phyloP scores from a whole-genome alignment of 345 rosid genomes.

The Capsella bursapastoris region DNA sequence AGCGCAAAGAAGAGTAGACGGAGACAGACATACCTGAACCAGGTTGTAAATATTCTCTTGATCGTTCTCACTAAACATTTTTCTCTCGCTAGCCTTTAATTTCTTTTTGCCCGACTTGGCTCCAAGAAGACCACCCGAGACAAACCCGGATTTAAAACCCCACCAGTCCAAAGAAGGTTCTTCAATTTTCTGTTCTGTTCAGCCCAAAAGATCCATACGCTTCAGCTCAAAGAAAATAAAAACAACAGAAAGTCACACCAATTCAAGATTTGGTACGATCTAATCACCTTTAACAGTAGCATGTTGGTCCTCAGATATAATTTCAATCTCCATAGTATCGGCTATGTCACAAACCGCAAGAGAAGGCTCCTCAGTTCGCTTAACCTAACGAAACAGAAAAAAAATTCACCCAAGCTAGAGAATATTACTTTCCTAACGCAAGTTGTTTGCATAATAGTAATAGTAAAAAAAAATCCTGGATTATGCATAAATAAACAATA shows the following conservation, averaged over 20 bases:
- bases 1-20: background rate
- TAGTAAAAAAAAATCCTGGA: background rate
- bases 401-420: slow-evolving; percentile 4
- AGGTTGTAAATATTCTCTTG: slow-evolving; percentile 97
- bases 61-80: slow-evolving; percentile 81
- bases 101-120: slow-evolving; percentile 61
- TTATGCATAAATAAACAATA: background rate
- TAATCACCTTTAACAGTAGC: slow-evolving; percentile 52
- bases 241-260: background rate
- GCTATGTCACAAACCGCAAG: slow-evolving; percentile 42
- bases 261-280: background rate
- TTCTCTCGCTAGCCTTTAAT: slow-evolving; percentile 52
- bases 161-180: slow-evolving; percentile 81
- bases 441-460: background rate
- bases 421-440: background rate
- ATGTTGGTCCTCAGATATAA: slow-evolving; percentile 50
- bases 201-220: background rate
- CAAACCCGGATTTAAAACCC: slow-evolving; percentile 84
- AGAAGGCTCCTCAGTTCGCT: slow-evolving; percentile 60
- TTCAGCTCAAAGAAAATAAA: slow-evolving; percentile 12
- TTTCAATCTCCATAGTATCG: slow-evolving; percentile 49
- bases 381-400: slow-evolving; percentile 55
- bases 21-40: slow-evolving; percentile 66
- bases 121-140: slow-evolving; percentile 95
- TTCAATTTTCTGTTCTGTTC: slow-evolving; percentile 55